phyloP scores from a whole-genome alignment of 2,329 filamentous ascomycete species.

The Ceratocystiopsis sp. region DNA sequence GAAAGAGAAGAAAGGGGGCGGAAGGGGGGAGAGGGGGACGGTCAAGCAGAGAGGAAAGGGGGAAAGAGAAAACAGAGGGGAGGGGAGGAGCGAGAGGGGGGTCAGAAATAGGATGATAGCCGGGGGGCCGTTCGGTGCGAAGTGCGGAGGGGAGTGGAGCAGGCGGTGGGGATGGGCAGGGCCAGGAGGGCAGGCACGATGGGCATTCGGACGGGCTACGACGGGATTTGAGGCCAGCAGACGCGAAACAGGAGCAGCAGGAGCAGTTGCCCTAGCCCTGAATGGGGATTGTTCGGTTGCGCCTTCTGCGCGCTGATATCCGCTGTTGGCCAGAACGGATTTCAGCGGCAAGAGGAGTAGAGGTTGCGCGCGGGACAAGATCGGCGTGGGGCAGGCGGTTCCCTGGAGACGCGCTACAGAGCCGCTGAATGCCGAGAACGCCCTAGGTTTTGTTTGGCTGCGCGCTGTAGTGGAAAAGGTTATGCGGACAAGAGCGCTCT shows the following conservation, averaged over 20 bases:
- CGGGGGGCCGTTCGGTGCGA: neutral
- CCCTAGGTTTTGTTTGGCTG: too few species aligned
- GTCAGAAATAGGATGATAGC: neutral
- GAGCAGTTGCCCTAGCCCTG: too few species aligned
- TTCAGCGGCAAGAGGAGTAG: neutral
- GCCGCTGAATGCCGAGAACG: conserved; percentile 5
- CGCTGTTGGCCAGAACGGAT: too few species aligned
- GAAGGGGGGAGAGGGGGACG: neutral
- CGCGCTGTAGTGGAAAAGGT: conserved; percentile 1
- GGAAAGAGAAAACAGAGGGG: neutral
- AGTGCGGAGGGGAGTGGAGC: neutral
- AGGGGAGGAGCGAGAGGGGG: neutral
- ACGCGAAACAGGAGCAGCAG: too few species aligned
- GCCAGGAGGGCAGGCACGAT: too few species aligned
- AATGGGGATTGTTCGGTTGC: too few species aligned
- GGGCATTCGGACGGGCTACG: too few species aligned
- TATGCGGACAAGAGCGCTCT: conserved; percentile 1
- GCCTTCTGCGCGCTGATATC: too few species aligned
- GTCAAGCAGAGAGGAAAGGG: neutral
- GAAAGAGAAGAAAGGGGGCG: neutral
- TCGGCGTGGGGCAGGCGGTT: conserved; percentile 1
- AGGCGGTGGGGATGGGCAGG: neutral
- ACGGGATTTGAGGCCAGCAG: too few species aligned
- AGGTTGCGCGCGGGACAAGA: neutral
- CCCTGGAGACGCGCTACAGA: neutral